These are phyloP conservation scores for Helotiales sp. DNA, from an alignment of 2,329 filamentous ascomycete species.

Conservation along the genomic window DNA sequence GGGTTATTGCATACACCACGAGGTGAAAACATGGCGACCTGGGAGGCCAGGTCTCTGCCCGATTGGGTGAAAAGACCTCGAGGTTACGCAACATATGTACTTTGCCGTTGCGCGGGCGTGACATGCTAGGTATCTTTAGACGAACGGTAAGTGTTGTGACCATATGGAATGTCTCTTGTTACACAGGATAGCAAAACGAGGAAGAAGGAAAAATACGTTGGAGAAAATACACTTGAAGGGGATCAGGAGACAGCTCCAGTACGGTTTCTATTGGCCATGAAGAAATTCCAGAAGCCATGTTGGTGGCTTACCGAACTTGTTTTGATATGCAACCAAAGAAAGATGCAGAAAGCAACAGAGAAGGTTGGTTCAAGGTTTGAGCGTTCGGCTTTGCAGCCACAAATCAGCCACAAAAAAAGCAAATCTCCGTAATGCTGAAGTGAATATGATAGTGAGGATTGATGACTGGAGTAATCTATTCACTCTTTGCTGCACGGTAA, in stretches of 20 bases:
- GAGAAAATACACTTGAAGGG: background rate
- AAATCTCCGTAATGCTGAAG: background rate
- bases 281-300: background rate
- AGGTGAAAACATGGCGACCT: background rate
- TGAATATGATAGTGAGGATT: background rate
- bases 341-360: background rate
- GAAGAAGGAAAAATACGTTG: background rate
- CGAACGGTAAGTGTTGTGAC: background rate
- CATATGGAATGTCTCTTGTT: background rate
- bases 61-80: background rate
- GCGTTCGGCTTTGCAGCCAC: background rate
- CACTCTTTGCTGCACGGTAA: background rate
- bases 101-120: background rate
- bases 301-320: background rate
- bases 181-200: too few species aligned
- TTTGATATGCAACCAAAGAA: background rate
- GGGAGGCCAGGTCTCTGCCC: background rate
- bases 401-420: background rate
- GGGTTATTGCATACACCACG: background rate
- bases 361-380: background rate
- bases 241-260: background rate
- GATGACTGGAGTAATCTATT: background rate
- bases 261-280: background rate
- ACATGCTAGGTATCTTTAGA: background rate
- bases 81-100: background rate